Base-by-base conservation (phyloP, 805 yeast species). In the Saccharomycopsis amapae region DNA sequence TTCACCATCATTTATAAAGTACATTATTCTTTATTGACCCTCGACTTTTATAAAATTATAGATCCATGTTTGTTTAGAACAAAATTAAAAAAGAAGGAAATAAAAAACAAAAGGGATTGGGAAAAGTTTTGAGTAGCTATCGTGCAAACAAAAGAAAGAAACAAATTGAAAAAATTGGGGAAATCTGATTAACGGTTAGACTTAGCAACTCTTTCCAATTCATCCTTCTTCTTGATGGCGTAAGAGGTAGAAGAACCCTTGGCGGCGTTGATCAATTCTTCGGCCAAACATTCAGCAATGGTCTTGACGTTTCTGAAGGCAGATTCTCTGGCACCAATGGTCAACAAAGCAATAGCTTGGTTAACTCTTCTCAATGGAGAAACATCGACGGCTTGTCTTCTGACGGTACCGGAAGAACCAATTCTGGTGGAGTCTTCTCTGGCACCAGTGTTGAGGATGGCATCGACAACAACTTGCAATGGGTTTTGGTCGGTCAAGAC, bases 101-200 rank as follows among this genome's bases (percentile, higher is more conserved):
- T n/a, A n/a, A n/a, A n/a, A n/a, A n/a, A n/a, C n/a, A n/a, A n/a
- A n/a, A n/a, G n/a, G n/a, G n/a, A n/a, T n/a, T n/a, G n/a, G n/a
- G n/a, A n/a, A n/a, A n/a, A n/a, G n/a, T n/a, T n/a, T n/a, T n/a
- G n/a, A n/a, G n/a, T n/a, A n/a, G n/a, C n/a, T n/a, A n/a, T n/a
- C n/a, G n/a, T n/a, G n/a, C n/a, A n/a, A n/a, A n/a, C n/a, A n/a
- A n/a, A n/a, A n/a, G n/a, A n/a, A n/a, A n/a, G n/a, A n/a, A n/a
- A n/a, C n/a, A n/a, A n/a, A n/a, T n/a, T n/a, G n/a, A n/a, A n/a
- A n/a, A n/a, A n/a, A n/a, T n/a, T n/a, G n/a, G n/a, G n/a, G n/a
- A n/a, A n/a, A n/a, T n/a, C n/a, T n/a, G n/a, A n/a, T 84, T 93
- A 93, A 88, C 99, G 98, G 96, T 93, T 93, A 73, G 98, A 90